Conservation (phyloP, 768 basidiomycete genomes). For the Scleroderma citrinum region DNA sequence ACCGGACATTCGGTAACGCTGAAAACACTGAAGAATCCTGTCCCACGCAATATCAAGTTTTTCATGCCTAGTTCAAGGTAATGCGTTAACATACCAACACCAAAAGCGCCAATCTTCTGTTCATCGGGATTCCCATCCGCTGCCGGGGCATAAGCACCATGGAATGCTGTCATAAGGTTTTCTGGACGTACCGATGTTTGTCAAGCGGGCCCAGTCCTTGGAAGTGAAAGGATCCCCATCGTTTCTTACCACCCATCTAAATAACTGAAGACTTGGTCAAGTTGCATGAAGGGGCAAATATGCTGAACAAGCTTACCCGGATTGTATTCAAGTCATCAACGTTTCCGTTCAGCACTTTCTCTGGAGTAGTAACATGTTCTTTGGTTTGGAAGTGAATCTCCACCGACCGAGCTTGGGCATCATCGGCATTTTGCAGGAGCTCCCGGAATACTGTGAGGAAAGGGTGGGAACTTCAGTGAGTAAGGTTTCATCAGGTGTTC, state of each 20-base stretch:
- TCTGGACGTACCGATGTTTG: slow-evolving; percentile 34
- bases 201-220: slow-evolving; percentile 43
- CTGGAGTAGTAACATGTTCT: slow-evolving; percentile 3
- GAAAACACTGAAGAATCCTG: slow-evolving; percentile 26
- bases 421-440: slow-evolving; percentile 53
- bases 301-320: not conserved
- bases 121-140: slow-evolving; percentile 53
- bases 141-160: slow-evolving; percentile 4
- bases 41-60: not conserved
- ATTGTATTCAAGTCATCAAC: slow-evolving; percentile 1
- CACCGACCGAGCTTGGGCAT: slow-evolving; percentile 33
- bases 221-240: slow-evolving; percentile 42
- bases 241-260: slow-evolving; percentile 39
- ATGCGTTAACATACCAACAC: slow-evolving; percentile 19
- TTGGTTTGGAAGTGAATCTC: slow-evolving; percentile 33
- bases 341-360: not conserved
- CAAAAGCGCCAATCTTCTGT: slow-evolving; percentile 45
- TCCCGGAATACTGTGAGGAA: slow-evolving; percentile 39
- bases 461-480: too few species aligned
- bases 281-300: not conserved
- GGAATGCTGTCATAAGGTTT: not conserved
- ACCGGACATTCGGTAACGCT: slow-evolving; percentile 23
- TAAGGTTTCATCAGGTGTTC: too few species aligned
- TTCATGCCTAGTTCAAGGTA: not conserved
- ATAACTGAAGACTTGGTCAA: slow-evolving; percentile 22